A percentile compares a stretch with the other conserved stretches of the same genome.
phyloP scores from a whole-genome alignment of 2,329 filamentous ascomycete genomes.

The Ambrosiella xylebori region DNA sequence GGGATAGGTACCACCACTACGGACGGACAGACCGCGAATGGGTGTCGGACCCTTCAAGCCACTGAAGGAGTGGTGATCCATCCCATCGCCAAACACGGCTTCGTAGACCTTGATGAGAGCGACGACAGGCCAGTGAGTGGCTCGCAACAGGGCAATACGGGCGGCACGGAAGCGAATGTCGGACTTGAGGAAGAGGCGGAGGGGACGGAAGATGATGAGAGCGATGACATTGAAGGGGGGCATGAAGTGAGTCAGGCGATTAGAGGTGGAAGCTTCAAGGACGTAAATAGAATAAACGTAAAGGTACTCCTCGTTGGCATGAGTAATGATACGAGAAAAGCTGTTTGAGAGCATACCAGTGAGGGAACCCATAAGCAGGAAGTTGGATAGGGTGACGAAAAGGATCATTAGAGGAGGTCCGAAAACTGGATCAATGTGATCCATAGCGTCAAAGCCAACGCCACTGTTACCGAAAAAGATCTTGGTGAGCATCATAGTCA shows the following conservation, averaged over 20 bases:
- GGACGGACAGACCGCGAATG: slow-evolving; percentile 6
- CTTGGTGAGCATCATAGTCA: slow-evolving; percentile 62
- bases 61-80: slow-evolving; percentile 28
- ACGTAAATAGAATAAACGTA: slow-evolving; percentile 56
- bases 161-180: slow-evolving; percentile 43
- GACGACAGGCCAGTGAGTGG: slow-evolving; percentile 51
- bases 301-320: slow-evolving; percentile 58
- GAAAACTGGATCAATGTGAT: slow-evolving; percentile 39
- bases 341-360: slow-evolving; percentile 66
- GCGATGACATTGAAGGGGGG: slow-evolving; percentile 60
- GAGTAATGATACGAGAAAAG: slow-evolving; percentile 46
- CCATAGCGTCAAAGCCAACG: slow-evolving; percentile 54
- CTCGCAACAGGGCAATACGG: slow-evolving; percentile 44
- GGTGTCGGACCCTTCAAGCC: slow-evolving; percentile 27
- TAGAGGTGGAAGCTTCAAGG: slow-evolving; percentile 49
- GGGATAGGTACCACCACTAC: neutral
- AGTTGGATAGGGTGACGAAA: slow-evolving; percentile 62
- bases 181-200: slow-evolving; percentile 49
- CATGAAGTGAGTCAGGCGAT: slow-evolving; percentile 52
- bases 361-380: slow-evolving; percentile 60
- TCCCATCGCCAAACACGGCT: slow-evolving; percentile 25
- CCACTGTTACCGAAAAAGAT: slow-evolving; percentile 67
- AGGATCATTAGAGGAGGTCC: slow-evolving; percentile 48
- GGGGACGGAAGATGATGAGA: slow-evolving; percentile 51
- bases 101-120: slow-evolving; percentile 54